Base-by-base conservation (phyloP, 1,139 yeast species). In the Diutina scorzettiae region DNA sequence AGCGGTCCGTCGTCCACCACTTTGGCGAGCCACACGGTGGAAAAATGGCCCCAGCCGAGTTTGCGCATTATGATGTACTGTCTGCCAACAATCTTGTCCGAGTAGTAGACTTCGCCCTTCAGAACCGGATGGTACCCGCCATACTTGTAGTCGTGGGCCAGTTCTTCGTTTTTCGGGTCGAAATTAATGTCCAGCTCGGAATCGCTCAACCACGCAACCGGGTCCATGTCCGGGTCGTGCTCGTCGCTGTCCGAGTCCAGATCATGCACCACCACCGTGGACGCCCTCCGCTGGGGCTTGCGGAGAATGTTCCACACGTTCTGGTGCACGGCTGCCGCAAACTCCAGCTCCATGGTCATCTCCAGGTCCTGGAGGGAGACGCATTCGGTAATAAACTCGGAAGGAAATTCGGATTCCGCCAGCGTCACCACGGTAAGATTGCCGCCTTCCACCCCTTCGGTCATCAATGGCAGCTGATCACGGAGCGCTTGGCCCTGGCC, bases 121-220 rank as follows among this genome's bases (percentile, higher is more conserved):
- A 63, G 70, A 24, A 87, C 87, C 0, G 95, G 93, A 53, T 86
- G 95, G 58, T 86, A 86, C 1, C 96, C 96, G 5, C 95, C 95
- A 16, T 73, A 71, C 44, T 76, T 71, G 58, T 86, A 86, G 55
- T 86, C 95, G 41, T 70, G 68, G 23, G 69, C 65, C 47, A 75
- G 76, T 55, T 82, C 93, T 55, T 82, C 93, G 47, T 73, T 73
- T 40, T 69, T 71, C 14, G 72, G 66, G 41, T 66, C 48, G 37
- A 27, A 41, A 18, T 37, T 25, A 23, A 37, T 11, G 12, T 37
- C 40, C 29, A 24, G 28, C 20, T 37, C 40, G 29, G 14, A 14
- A 14, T 34, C 39, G n/a, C 27, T 21, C 9, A 34, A 23, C 39
- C 39, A 34, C 3, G 39, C 39, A 12, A 34, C 39, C n/a, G 39